Percentiles rank a stretch among this genome's conserved stretches.
These are phyloP conservation scores for Nematodospora anomalae DNA, from an alignment of 1,139 yeast genomes.

Conservation along the genomic window DNA sequence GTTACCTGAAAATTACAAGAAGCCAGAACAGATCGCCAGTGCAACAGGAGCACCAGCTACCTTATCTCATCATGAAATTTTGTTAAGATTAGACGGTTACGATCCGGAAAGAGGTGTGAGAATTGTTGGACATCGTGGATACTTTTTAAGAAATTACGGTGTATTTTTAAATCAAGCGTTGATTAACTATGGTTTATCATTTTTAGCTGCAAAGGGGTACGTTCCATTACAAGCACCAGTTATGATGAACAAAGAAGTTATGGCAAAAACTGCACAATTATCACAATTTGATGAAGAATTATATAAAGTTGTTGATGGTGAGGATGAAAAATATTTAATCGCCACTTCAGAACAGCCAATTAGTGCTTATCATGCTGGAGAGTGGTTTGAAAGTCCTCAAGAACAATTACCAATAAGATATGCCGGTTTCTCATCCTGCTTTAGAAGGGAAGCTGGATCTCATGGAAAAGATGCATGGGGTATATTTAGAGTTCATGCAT, in stretches of 20 bases:
- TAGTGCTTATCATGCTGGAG: constrained; percentile 95
- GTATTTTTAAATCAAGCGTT: constrained; percentile 97
- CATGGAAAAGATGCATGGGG: constrained; percentile 99
- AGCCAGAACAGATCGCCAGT: constrained; percentile 62
- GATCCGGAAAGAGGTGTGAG: constrained; percentile 99
- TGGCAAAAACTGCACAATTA: constrained; percentile 99
- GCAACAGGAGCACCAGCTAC: constrained; percentile 75
- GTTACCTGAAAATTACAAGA: constrained; percentile 67
- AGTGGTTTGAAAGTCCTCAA: constrained; percentile 97
- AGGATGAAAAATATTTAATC: constrained; percentile 93
- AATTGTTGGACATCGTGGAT: constrained; percentile 98
- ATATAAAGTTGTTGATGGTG: constrained; percentile 95
- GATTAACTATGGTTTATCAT: constrained; percentile 90
- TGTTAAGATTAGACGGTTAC: constrained; percentile 92
- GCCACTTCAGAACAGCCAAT: constrained; percentile 99
- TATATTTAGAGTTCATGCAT: constrained; percentile 97
- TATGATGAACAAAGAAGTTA: constrained; percentile 98
- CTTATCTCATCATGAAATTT: constrained; percentile 92
- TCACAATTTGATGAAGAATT: constrained; percentile 97
- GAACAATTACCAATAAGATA: constrained; percentile 95
- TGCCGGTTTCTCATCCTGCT: constrained; percentile 98
- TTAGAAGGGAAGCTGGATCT: constrained; percentile 99
- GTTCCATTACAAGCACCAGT: constrained; percentile 97
- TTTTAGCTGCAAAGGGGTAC: constrained; percentile 79
- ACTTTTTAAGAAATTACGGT: constrained; percentile 91